Conservation (phyloP, 208 protist species). For the Leishmania tropica region DNA sequence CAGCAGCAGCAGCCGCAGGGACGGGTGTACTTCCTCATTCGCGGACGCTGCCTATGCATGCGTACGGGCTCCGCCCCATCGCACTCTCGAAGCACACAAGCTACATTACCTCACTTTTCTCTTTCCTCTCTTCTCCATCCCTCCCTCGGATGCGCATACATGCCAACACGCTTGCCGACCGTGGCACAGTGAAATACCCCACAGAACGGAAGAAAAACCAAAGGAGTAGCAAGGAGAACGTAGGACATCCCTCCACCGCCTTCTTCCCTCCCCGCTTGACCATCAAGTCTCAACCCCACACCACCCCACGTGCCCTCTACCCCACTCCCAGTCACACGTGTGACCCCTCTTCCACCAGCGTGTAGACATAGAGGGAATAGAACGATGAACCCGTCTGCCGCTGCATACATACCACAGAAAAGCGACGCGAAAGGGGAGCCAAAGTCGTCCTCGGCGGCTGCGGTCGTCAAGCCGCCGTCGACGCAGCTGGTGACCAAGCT, state of each 20-base stretch:
- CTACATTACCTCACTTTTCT: background rate
- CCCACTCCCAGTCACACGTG: background rate
- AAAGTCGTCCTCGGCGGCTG: slow-evolving; percentile 3
- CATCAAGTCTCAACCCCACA: background rate
- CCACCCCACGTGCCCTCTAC: background rate
- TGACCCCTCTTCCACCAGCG: background rate
- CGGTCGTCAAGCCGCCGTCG: slow-evolving; percentile 11
- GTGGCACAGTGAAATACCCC: background rate
- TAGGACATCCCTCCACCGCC: background rate
- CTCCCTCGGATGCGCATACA: background rate
- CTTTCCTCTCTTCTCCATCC: background rate
- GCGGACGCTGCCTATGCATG: background rate
- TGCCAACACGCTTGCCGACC: background rate
- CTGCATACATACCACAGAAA: slow-evolving; percentile 52
- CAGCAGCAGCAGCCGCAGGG: background rate
- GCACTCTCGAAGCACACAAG: background rate
- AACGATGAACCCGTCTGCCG: slow-evolving; percentile 60
- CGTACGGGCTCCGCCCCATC: background rate
- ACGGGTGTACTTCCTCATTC: no score
- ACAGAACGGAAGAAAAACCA: background rate
- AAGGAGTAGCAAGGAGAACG: background rate
- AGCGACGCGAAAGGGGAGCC: background rate
- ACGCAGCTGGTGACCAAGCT: slow-evolving; percentile 43
- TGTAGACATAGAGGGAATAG: background rate
- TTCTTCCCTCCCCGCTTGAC: background rate